A percentile compares a stretch with the other conserved stretches of the same genome.
These are phyloP conservation scores for Globisporangium abappressorium DNA, from an alignment of 352 stramenopile species.

Conservation along the genomic window DNA sequence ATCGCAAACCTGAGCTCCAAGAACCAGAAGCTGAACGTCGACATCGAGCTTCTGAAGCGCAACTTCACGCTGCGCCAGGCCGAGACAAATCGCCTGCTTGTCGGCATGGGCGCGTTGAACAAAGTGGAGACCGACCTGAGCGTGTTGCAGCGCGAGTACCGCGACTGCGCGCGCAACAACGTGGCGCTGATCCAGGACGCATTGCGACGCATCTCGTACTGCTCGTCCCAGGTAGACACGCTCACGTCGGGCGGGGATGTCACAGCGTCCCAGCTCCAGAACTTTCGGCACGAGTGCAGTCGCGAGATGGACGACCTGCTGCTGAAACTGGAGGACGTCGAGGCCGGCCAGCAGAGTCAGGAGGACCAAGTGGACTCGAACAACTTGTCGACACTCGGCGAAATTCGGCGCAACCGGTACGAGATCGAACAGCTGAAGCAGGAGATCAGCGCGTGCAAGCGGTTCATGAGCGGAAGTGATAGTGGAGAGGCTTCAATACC, in stretches of 20 bases:
- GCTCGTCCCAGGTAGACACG: slow-evolving; percentile 44
- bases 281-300: slow-evolving; percentile 39
- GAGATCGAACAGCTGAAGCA: slow-evolving; percentile 25
- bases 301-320: slow-evolving; percentile 47
- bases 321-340: slow-evolving; percentile 35
- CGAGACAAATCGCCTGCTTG: slow-evolving; percentile 35
- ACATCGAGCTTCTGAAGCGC: slow-evolving; percentile 39
- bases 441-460: slow-evolving; percentile 23
- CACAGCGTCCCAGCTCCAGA: slow-evolving; percentile 36
- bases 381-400: neutral
- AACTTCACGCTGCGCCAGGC: slow-evolving; percentile 32
- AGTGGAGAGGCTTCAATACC: slow-evolving; percentile 3
- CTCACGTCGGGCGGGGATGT: slow-evolving; percentile 32
- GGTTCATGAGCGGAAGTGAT: slow-evolving; percentile 14
- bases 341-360: slow-evolving; percentile 18
- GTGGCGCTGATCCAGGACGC: slow-evolving; percentile 47
- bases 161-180: slow-evolving; percentile 42
- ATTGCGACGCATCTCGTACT: slow-evolving; percentile 47
- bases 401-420: slow-evolving; percentile 20
- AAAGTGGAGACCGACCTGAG: slow-evolving; percentile 38
- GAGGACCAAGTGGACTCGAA: neutral
- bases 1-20: slow-evolving; percentile 25
- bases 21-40: slow-evolving; percentile 38
- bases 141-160: slow-evolving; percentile 44
- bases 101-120: slow-evolving; percentile 33